Evolutionary conservation across 495 filamentous ascomycete species (phyloP), one percentile per base, ranked within the genome.

Genomic region (Penicillium goetzii): DNA sequence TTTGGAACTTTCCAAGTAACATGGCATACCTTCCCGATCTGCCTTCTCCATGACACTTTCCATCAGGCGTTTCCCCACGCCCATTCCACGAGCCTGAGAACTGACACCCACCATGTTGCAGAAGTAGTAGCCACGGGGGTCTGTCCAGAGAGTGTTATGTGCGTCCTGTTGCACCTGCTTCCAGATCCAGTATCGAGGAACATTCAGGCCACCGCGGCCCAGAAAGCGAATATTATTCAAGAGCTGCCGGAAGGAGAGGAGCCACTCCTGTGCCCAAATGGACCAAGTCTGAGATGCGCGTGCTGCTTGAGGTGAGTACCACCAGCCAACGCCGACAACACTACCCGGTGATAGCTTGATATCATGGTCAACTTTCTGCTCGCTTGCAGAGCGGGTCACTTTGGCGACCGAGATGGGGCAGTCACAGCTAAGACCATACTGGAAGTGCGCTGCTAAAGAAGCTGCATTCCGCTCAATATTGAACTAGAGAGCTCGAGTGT

Each of bases 101-200:
- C 81, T 72, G n/a, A 90, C 88, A 3, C 86, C 86, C 59, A 90
- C 80, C 55, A 90, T 86, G 69, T 89, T 90, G 62, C 87, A 85
- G 63, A 90, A 90, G 63, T 89, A 90, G 68, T 90, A 90, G 0
- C 88, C 88, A 0, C 72, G 68, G 4, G 80, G 73, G 45, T 77
- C 68, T 12, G 58, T 68, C 75, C 80, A 82, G 15, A 78, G 59
- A 8, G 61, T 53, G 0, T 74, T 68, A 41, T 81, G 73, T 4
- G 81, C 72, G 12, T 74, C 65, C 40, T 74, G 66, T 67, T 83
- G 82, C 8, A 75, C 61, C 14, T 73, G 60, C 43, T 82, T 84
- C 71, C 80, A 83, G 61, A 88, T 84, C 69, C 78, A 84, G 72
- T 90, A 90, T 26, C 88, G 85, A 70, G 74, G 61, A 15, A 86